Base-by-base conservation (phyloP, 345 rosid species). In the Sonneratia caseolaris region DNA sequence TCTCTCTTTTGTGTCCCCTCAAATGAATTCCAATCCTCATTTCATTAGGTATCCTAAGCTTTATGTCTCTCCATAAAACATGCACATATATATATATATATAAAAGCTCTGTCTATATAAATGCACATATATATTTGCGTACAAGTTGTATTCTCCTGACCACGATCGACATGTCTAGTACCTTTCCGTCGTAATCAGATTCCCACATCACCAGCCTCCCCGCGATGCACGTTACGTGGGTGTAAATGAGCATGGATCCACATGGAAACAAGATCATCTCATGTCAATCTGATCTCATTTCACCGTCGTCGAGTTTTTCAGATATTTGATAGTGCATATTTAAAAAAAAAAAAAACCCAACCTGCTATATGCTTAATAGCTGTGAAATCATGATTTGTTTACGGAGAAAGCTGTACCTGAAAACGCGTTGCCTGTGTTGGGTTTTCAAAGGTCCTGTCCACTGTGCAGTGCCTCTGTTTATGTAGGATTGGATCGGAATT, bases 391-490 rank as follows among this genome's bases (percentile, higher is more conserved):
- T 37, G 15, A 42, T 43, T 71, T 59, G 73, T 71, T 71, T 42
- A 43, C 45, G 22, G 24, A 9, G 15, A 36, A 48, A 71, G 11
- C 61, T 61, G 68, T 22, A 42, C 74, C 74, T 16, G 74, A 72
- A 72, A 72, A 72, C 74, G 74, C 74, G 74, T 9, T 64, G 49
- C 36, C 3, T 15, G 74, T 72, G 74, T 64, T 45, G 74, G 68
- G 12, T 72, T 72, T 72, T 72, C 68, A 72, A 72, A 72, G 68
- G 55, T 16, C 67, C 73, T 71, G 68, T 61, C 73, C 61, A 61
- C 51, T 56, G 57, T 53, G 59, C 15, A 3, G 22, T 18, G n/a
- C 59, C 73, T 40, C 73, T 3, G 7, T 4, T 0, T 40, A 1
- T 27, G 32, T 27, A 27, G 32, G 32, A 27, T 59, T 57, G 68